Percentiles rank a stretch among this genome's conserved stretches.
phyloP scores from a whole-genome alignment of 2,329 filamentous ascomycete genomes.

The Ascochyta clinopodiicola region DNA sequence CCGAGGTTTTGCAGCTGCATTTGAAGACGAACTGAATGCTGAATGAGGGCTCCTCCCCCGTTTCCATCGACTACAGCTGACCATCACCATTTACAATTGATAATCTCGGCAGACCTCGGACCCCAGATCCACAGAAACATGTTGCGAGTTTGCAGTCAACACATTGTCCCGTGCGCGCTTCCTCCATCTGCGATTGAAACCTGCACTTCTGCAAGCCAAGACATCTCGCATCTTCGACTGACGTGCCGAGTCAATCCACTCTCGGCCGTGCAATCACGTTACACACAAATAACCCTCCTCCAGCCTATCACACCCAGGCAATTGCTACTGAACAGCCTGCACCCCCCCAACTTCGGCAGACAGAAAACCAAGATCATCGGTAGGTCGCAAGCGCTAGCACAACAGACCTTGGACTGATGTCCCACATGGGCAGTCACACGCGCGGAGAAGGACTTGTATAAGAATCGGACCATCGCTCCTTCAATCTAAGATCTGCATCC shows the following conservation, averaged over 20 bases:
- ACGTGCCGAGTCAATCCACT: not conserved
- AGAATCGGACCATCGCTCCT: not conserved
- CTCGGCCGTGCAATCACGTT: not conserved
- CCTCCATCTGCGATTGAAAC: constrained; percentile 1
- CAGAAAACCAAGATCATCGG: not conserved
- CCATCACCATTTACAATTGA: not conserved
- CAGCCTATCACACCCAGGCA: not conserved
- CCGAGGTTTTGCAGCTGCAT: too few species aligned
- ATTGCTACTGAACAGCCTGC: not conserved
- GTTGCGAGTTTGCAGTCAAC: constrained; percentile 18
- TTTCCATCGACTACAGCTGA: not conserved
- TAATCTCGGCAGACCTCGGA: constrained; percentile 22
- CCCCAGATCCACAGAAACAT: constrained; percentile 24
- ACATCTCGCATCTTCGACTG: constrained; percentile 1
- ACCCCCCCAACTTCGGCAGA: not conserved
- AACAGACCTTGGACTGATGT: not conserved
- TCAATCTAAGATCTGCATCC: not conserved
- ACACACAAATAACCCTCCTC: not conserved
- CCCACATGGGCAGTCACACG: not conserved
- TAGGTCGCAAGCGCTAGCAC: not conserved
- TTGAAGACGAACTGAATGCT: not conserved
- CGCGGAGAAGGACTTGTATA: constrained; percentile 2
- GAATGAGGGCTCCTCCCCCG: not conserved
- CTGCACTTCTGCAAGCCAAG: constrained; percentile 6
- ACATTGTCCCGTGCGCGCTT: constrained; percentile 3